These are phyloP conservation scores for Nemania serpens DNA, from an alignment of 2,329 filamentous ascomycete genomes.

Conservation along the genomic window DNA sequence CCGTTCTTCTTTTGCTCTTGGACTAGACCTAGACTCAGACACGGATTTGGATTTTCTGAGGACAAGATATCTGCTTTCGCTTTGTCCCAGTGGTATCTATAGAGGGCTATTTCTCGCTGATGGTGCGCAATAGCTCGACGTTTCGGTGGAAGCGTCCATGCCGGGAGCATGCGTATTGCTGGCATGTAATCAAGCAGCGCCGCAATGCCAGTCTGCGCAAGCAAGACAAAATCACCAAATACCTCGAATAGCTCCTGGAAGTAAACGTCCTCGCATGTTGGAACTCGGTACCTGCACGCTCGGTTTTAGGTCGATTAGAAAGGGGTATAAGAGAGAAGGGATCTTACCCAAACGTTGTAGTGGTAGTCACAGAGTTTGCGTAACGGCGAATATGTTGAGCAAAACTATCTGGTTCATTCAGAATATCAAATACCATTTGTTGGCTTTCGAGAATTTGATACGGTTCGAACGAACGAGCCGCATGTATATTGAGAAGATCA, in stretches of 20 bases:
- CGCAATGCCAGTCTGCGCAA: conserved; percentile 19
- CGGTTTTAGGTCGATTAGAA: neutral
- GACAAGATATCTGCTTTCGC: conserved; percentile 10
- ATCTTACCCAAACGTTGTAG: conserved; percentile 51
- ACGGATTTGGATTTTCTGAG: conserved; percentile 27
- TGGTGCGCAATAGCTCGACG: conserved; percentile 12
- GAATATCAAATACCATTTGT: conserved; percentile 53
- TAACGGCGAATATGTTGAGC: conserved; percentile 49
- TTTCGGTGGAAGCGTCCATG: conserved; percentile 15
- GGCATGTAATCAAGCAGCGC: conserved; percentile 23
- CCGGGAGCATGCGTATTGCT: conserved; percentile 14
- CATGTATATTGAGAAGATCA: conserved; percentile 48
- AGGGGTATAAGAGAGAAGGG: neutral
- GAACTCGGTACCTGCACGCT: conserved; percentile 9
- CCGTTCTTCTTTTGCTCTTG: conserved; percentile 37
- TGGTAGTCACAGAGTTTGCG: conserved; percentile 50
- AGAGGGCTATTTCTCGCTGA: conserved; percentile 12
- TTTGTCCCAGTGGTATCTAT: conserved; percentile 19
- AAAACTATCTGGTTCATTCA: conserved; percentile 47
- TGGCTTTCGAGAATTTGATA: conserved; percentile 59
- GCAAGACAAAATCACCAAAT: conserved; percentile 13
- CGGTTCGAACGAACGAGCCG: conserved; percentile 50
- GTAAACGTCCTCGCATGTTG: conserved; percentile 44
- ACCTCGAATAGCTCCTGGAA: conserved; percentile 47
- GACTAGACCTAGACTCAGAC: conserved; percentile 34